Percentiles rank a stretch among this genome's conserved stretches.
phyloP scores from a whole-genome alignment of 192 early-diverging fungal genomes.

The Umbelopsis isabellina region DNA sequence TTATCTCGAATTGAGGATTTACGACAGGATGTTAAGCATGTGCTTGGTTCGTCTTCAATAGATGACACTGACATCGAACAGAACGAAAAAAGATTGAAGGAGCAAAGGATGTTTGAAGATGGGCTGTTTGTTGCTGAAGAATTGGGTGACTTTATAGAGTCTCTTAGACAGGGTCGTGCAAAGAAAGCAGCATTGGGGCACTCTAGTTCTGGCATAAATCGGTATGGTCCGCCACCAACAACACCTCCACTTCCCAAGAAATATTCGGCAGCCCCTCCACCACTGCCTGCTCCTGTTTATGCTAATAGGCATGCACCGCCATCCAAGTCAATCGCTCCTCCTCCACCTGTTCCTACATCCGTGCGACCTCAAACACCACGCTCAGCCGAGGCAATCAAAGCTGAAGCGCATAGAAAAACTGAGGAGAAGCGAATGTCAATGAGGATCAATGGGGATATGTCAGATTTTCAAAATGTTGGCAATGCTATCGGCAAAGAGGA shows the following conservation, averaged over 20 bases:
- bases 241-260: slow-evolving; percentile 1
- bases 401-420: slow-evolving; percentile 53
- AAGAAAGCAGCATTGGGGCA: background rate
- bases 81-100: background rate
- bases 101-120: slow-evolving; percentile 41
- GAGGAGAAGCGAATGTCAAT: slow-evolving; percentile 41
- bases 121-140: slow-evolving; percentile 36
- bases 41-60: slow-evolving; percentile 26
- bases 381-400: slow-evolving; percentile 57
- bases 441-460: slow-evolving; percentile 36
- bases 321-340: slow-evolving; percentile 9
- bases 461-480: too few species aligned
- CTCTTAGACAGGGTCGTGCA: slow-evolving; percentile 7
- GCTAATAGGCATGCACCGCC: background rate
- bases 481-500: background rate
- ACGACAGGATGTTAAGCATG: background rate
- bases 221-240: slow-evolving; percentile 8
- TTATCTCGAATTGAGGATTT: background rate
- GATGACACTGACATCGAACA: slow-evolving; percentile 18
- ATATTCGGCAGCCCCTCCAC: slow-evolving; percentile 8
- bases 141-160: slow-evolving; percentile 33
- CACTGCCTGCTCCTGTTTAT: background rate
- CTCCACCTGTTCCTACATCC: slow-evolving; percentile 39
- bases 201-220: background rate
- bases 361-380: slow-evolving; percentile 29